Conservation (phyloP, 2,329 filamentous ascomycete genomes). For the Blastomyces silverae region DNA sequence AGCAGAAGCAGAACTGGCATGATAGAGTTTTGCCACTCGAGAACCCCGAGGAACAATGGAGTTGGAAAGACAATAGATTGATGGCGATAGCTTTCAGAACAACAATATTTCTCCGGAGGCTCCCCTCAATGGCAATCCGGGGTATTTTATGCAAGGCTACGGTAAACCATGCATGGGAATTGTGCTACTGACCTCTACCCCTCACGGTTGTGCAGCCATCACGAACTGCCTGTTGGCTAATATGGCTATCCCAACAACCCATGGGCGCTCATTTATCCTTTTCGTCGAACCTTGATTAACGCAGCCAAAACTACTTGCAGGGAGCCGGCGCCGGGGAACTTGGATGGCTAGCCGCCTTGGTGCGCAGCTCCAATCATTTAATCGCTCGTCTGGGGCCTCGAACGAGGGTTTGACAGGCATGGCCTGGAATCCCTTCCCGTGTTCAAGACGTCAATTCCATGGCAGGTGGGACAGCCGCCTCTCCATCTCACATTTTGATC, state of each 20-base stretch:
- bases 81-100: background rate
- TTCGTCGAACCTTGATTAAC: background rate
- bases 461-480: too few relatives aligned
- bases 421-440: background rate
- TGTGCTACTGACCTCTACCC: background rate
- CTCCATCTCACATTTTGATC: too few relatives aligned
- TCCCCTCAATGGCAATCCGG: background rate
- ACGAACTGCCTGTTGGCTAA: background rate
- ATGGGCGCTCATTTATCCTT: background rate
- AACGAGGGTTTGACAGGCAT: background rate
- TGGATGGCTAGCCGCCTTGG: background rate
- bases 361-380: too few relatives aligned
- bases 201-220: background rate
- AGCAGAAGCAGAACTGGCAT: background rate
- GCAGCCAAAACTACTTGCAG: background rate
- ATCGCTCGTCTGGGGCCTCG: background rate
- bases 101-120: too few relatives aligned
- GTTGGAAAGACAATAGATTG: background rate
- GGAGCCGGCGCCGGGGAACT: constrained; percentile 2
- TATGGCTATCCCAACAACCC: background rate
- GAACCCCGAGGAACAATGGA: too few relatives aligned
- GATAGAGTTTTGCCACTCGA: background rate
- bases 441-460: background rate
- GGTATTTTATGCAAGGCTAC: background rate
- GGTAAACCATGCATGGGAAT: background rate